Conservation (phyloP, 2,329 filamentous ascomycete species). For the Talaromyces piceae region DNA sequence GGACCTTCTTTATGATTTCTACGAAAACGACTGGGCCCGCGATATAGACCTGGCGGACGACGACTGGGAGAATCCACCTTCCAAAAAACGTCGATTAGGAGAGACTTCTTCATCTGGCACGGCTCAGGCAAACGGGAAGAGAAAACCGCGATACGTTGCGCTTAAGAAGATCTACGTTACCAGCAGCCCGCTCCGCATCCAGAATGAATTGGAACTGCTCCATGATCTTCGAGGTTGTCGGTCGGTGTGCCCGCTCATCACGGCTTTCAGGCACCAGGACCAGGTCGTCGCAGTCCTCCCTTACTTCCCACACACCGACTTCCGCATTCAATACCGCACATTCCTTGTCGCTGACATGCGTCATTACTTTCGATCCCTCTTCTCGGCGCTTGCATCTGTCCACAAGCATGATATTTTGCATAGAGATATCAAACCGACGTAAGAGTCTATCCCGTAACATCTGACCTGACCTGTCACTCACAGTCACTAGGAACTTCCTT, state of each 20-base stretch:
- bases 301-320: constrained; percentile 93
- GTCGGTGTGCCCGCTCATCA: constrained; percentile 90
- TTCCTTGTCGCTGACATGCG: constrained; percentile 82
- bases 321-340: constrained; percentile 80
- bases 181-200: constrained; percentile 83
- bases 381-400: constrained; percentile 75
- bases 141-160: constrained; percentile 70
- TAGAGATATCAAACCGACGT: constrained; percentile 91
- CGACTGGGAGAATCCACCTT: constrained; percentile 63
- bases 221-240: constrained; percentile 75
- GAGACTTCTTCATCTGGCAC: constrained; percentile 26
- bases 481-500: constrained; percentile 65
- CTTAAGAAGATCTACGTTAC: constrained; percentile 99
- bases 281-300: constrained; percentile 92
- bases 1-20: constrained; percentile 76
- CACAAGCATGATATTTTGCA: constrained; percentile 82
- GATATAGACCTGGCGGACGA: constrained; percentile 53
- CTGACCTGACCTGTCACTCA: not conserved
- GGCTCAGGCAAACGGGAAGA: constrained; percentile 32
- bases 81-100: constrained; percentile 46
- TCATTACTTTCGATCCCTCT: constrained; percentile 81
- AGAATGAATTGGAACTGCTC: constrained; percentile 92
- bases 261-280: constrained; percentile 88
- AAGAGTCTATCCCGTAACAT: constrained; percentile 17
- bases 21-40: constrained; percentile 80